Base-by-base conservation (phyloP, 1,139 yeast species). In the Diutina neorugosa region DNA sequence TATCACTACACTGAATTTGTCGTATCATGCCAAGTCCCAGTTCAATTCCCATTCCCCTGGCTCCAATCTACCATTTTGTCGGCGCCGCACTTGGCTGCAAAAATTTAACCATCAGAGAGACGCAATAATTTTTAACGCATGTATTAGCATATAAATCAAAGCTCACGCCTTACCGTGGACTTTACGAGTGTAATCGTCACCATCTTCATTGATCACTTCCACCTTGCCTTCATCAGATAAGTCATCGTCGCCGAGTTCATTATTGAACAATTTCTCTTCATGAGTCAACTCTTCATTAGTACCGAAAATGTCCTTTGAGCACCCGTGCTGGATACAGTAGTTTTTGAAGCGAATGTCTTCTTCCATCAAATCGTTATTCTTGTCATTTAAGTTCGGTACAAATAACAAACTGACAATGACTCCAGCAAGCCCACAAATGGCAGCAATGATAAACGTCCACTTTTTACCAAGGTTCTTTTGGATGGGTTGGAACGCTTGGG, bases 341-440 rank as follows among this genome's bases (percentile, higher is more conserved):
- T 76, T 78, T 59, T 80, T 78, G 65, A 83, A 85, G 56, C 71
- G 75, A 55, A 79, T 70, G 63, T 86, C 93, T 61, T 84, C 86
- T 61, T 73, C 71, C 72, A 81, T 71, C 58, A 86, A 76, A 62
- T 86, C 93, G 23, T 80, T 86, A 18, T 81, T 87, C 40, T 64
- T 74, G 12, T 27, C 50, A 12, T 27, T 14, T 58, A 82, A 73
- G 60, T 84, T 86, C 18, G 93, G 93, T 56, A 86, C 73, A 55
- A 81, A 82, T 61, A 84, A 61, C 61, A 65, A 80, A 0, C 88
- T 80, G 44, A 80, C 70, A n/a, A 75, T 53, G 41, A 85, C 78
- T 61, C 93, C 93, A 40, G 53, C 52, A 40, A 53, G 48, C 16
- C 54, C 52, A 48, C 52, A 46, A 19, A 51, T 51, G 12, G 47